phyloP scores from a whole-genome alignment of 257 asterid genomes.

The Catharanthus roseus region DNA sequence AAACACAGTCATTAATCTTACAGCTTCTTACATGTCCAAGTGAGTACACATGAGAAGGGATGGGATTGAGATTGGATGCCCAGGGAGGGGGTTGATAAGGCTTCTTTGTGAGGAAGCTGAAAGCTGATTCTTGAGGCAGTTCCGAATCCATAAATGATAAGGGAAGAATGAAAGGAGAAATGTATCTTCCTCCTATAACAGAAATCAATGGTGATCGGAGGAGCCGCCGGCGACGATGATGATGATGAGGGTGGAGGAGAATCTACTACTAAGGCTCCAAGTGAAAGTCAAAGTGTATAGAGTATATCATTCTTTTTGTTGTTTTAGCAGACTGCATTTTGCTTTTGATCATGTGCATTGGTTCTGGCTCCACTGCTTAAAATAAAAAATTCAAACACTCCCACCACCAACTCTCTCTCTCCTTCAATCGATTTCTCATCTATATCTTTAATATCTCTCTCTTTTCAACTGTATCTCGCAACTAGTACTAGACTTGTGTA shows the following conservation, averaged over 20 bases:
- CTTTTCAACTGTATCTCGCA: no score
- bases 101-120: constrained; percentile 46
- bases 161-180: neutral
- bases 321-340: no score
- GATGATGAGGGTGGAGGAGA: constrained; percentile 5
- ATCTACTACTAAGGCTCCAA: neutral
- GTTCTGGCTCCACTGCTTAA: no score
- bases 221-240: neutral
- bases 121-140: constrained; percentile 30
- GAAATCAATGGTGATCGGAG: neutral
- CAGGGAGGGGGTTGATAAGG: constrained; percentile 71
- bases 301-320: no score
- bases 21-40: constrained; percentile 62
- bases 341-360: no score
- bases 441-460: no score
- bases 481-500: no score
- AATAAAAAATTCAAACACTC: no score
- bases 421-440: no score
- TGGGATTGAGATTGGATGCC: constrained; percentile 71
- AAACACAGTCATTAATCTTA: neutral
- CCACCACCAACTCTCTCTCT: no score
- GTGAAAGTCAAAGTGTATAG: no score
- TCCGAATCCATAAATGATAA: constrained; percentile 11
- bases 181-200: neutral
- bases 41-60: constrained; percentile 63